phyloP scores from a whole-genome alignment of 805 yeast genomes.

The Grigorovia transvaalensis region DNA sequence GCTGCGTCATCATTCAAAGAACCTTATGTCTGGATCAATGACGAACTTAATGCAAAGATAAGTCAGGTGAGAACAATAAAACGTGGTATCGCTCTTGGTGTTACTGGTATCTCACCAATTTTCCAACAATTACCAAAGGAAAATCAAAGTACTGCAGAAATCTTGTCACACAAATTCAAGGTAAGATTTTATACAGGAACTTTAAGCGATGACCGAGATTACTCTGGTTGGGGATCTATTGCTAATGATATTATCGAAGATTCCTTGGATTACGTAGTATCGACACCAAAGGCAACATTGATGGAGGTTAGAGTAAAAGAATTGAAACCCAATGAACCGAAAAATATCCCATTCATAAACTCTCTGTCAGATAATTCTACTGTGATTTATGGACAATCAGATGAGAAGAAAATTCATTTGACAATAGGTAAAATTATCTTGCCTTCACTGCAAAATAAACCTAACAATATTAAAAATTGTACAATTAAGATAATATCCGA shows the following conservation, averaged over 20 bases:
- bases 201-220: constrained; percentile 9
- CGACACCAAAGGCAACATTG: constrained; percentile 70
- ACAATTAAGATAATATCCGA: constrained; percentile 26
- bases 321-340: constrained; percentile 31
- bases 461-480: constrained; percentile 17
- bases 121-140: constrained; percentile 58
- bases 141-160: constrained; percentile 47
- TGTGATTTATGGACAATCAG: constrained; percentile 43
- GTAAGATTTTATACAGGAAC: constrained; percentile 64
- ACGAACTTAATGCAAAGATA: constrained; percentile 4
- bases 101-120: constrained; percentile 69
- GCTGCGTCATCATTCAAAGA: constrained; percentile 12
- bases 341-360: background rate
- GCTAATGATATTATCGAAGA: constrained; percentile 70
- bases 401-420: constrained; percentile 52
- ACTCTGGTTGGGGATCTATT: constrained; percentile 76
- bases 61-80: constrained; percentile 31
- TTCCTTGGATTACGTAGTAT: constrained; percentile 63
- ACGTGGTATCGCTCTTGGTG: constrained; percentile 84
- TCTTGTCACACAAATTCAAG: constrained; percentile 60
- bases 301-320: constrained; percentile 66
- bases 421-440: constrained; percentile 38
- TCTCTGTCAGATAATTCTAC: constrained; percentile 19
- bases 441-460: constrained; percentile 6
- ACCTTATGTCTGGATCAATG: constrained; percentile 19